Evolutionary conservation across 129 eudicot species (phyloP), one percentile per base, ranked within the genome.

Genomic region (Erigeron canadensis): DNA sequence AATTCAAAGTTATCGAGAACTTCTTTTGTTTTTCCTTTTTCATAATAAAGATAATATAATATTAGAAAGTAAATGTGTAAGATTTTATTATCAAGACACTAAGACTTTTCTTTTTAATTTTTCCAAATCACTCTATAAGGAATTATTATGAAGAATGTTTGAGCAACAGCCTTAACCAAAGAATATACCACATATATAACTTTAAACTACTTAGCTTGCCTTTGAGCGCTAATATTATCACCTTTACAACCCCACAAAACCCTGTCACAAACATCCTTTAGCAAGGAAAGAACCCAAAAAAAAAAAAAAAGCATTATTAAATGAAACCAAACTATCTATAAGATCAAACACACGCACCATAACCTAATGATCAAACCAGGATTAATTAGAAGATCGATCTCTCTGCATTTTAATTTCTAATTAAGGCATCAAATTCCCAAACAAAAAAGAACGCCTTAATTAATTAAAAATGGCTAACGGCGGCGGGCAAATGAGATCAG

Each of bases 401-500:
- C 34, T 28, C 71, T 61, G n/a, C 45, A 53, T 53, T 4, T 0
- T 5, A 9, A 1, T 51, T 9, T 37, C 53, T 39, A 16, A 5
- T 16, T 16, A 28, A 28, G 34, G 0, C 34, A 28, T 12, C 41
- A n/a, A n/a, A n/a, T n/a, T 63, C 48, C 66, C 18, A 16, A 55
- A n/a, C 18, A 8, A 55, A n/a, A 17, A 28, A 42, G 6, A 22
- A 63, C n/a, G n/a, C 51, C 4, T 5, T 51, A 75, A 74, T n/a
- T n/a, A 16, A 21, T 13, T 45, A 58, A 47, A 48, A 65, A 91
- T 92, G 96, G 95, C 91, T 9, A 22, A n/a, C 9, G 75, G 63
- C 9, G 75, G 63, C 56, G 81, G 54, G 65, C 86, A 80, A 78
- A 75, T 84, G 77, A 87, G 79, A 78, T 78, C 86, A 3, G 80